Percentiles rank a stretch among this genome's conserved stretches.
These are phyloP conservation scores for Mortierella antarctica DNA, from an alignment of 192 early-diverging fungal genomes.

Conservation along the genomic window DNA sequence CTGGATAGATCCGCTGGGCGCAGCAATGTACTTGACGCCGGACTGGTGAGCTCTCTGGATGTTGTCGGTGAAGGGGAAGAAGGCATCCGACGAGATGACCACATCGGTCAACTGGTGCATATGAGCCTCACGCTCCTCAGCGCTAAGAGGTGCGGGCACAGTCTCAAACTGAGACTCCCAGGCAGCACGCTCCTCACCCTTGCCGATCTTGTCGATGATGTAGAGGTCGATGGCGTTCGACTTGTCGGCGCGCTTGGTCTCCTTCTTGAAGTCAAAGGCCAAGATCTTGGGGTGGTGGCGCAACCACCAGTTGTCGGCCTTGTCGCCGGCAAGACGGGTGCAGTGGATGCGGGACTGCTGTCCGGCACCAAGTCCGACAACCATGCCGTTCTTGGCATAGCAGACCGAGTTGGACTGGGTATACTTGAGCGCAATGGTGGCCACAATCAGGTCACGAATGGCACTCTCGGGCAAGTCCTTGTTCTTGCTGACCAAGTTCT, in stretches of 20 bases:
- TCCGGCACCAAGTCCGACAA: slow-evolving; percentile 96
- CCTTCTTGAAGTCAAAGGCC: slow-evolving; percentile 86
- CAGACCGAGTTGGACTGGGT: slow-evolving; percentile 99
- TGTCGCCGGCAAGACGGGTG: slow-evolving; percentile 98
- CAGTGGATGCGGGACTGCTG: slow-evolving; percentile 99
- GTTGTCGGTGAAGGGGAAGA: slow-evolving; percentile 99
- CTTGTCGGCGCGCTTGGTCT: slow-evolving; percentile 92
- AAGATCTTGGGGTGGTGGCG: slow-evolving; percentile 97
- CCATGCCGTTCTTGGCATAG: slow-evolving; percentile 98
- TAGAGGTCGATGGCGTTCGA: slow-evolving; percentile 98
- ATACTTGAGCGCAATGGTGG: slow-evolving; percentile 98
- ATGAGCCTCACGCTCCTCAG: slow-evolving; percentile 82
- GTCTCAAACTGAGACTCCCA: slow-evolving; percentile 87
- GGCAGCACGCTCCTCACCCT: slow-evolving; percentile 72
- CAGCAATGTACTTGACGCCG: slow-evolving; percentile 91
- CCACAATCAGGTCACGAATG: slow-evolving; percentile 90
- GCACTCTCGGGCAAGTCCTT: slow-evolving; percentile 73
- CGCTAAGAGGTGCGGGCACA: slow-evolving; percentile 84
- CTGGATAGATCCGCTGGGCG: slow-evolving; percentile 91
- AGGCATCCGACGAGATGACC: slow-evolving; percentile 95
- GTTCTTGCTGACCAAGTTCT: slow-evolving; percentile 89
- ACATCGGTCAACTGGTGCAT: slow-evolving; percentile 77
- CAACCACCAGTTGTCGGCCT: slow-evolving; percentile 99
- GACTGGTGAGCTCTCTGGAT: slow-evolving; percentile 85
- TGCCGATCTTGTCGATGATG: slow-evolving; percentile 89